Percentiles rank a stretch among this genome's conserved stretches.
Conservation (phyloP, 345 rosid genomes). For the Cardamine occulta region DNA sequence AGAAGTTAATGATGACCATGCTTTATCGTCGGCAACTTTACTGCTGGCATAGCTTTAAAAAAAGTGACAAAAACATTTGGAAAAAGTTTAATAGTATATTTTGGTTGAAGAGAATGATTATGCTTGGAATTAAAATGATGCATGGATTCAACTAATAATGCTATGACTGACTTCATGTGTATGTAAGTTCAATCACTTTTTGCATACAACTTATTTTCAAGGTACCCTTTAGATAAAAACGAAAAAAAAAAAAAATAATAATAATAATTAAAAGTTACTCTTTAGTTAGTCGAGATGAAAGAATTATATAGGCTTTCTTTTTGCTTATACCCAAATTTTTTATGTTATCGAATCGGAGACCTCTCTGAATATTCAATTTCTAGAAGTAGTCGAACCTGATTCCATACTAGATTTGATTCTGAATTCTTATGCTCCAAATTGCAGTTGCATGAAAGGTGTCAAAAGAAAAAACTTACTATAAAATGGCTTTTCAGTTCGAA, state of each 20-base stretch:
- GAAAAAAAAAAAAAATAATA: too few relatives aligned
- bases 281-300: not conserved
- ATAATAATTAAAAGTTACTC: not conserved
- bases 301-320: not conserved
- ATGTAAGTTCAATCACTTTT: not conserved
- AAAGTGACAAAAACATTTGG: not conserved
- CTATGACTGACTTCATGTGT: conserved; percentile 12
- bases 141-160: not conserved
- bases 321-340: not conserved
- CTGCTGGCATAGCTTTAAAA: conserved; percentile 11
- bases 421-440: not conserved
- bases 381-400: not conserved
- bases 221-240: not conserved
- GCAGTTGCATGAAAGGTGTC: too few relatives aligned
- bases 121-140: conserved; percentile 23
- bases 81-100: not conserved
- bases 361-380: not conserved
- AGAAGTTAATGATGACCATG: not conserved
- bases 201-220: not conserved
- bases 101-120: conserved; percentile 28
- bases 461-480: not conserved
- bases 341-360: not conserved
- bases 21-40: conserved; percentile 22
- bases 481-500: conserved; percentile 1
- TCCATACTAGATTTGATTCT: not conserved